A percentile compares a stretch with the other conserved stretches of the same genome.
phyloP scores from a whole-genome alignment of 352 stramenopile genomes.

The Pythium aristosporum region DNA sequence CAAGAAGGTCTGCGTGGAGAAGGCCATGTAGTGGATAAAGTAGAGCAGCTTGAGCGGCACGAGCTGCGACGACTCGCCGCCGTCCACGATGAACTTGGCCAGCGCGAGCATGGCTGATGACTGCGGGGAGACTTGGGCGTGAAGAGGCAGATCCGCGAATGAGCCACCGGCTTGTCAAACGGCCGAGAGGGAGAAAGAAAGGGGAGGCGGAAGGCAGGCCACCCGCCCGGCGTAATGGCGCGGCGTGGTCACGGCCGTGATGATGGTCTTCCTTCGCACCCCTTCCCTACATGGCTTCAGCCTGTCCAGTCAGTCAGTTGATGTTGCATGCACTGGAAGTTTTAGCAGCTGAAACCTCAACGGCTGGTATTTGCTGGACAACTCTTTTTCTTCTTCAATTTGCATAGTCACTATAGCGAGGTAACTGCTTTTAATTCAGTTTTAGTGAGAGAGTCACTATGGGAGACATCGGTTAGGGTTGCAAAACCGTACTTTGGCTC shows the following conservation, averaged over 20 bases:
- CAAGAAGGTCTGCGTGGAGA: constrained; percentile 68
- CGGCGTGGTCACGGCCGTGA: background rate
- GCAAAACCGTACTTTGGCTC: background rate
- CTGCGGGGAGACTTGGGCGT: background rate
- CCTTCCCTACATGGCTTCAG: background rate
- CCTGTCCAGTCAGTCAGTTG: background rate
- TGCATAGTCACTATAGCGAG: background rate
- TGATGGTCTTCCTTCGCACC: background rate
- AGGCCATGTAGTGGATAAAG: constrained; percentile 63
- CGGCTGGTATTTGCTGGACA: background rate
- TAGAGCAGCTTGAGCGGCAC: constrained; percentile 75
- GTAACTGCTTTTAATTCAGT: background rate
- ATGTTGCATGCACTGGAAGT: no score
- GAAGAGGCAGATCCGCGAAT: background rate
- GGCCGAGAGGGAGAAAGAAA: no score
- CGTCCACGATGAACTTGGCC: constrained; percentile 49
- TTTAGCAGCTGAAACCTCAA: background rate
- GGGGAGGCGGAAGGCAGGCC: background rate
- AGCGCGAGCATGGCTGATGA: background rate
- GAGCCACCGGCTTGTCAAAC: background rate
- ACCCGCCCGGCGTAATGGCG: no score
- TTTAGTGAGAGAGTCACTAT: background rate
- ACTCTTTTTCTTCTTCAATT: background rate
- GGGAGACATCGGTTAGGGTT: background rate
- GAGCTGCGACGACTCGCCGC: constrained; percentile 57